Evolutionary conservation across 768 basidiomycete species (phyloP).

Genomic region (Mycena rebaudengoi): DNA sequence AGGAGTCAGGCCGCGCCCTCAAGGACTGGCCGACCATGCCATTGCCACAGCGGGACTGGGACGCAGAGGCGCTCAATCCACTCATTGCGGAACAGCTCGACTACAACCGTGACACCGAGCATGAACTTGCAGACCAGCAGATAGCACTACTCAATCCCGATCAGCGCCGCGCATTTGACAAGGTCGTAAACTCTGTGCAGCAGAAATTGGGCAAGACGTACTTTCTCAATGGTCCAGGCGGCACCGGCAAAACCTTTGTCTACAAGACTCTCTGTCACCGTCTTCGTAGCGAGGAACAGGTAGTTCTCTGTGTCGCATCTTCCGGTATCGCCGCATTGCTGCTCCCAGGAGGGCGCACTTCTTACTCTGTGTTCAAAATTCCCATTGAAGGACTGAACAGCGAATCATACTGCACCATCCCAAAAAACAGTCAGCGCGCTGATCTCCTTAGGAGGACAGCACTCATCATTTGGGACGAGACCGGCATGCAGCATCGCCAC

Average conservation of each 20-base stretch:
- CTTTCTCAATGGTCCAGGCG: constrained; percentile 9
- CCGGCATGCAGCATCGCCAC: too few species aligned
- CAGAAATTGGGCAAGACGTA: background rate
- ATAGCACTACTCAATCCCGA: background rate
- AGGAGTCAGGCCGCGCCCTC: constrained; percentile 17
- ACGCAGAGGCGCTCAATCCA: constrained; percentile 2
- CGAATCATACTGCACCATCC: background rate
- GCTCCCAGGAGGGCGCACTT: background rate
- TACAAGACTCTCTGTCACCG: background rate
- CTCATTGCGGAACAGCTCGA: constrained; percentile 30
- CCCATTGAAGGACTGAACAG: background rate
- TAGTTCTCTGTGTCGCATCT: constrained; percentile 1
- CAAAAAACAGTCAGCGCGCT: too few species aligned
- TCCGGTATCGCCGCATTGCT: background rate
- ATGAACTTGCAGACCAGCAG: background rate
- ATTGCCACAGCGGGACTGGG: constrained; percentile 27
- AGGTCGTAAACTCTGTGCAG: background rate
- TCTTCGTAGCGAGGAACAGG: background rate
- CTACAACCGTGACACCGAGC: constrained; percentile 23
- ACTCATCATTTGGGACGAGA: too few species aligned
- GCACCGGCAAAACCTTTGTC: constrained; percentile 5
- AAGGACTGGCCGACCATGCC: constrained; percentile 29
- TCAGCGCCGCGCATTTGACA: background rate
- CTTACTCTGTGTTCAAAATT: background rate
- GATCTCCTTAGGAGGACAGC: too few species aligned